Evolutionary conservation across 805 yeast genomes (phyloP), one percentile per base, ranked within the genome.

Genomic region (Citeromyces matritensis): DNA sequence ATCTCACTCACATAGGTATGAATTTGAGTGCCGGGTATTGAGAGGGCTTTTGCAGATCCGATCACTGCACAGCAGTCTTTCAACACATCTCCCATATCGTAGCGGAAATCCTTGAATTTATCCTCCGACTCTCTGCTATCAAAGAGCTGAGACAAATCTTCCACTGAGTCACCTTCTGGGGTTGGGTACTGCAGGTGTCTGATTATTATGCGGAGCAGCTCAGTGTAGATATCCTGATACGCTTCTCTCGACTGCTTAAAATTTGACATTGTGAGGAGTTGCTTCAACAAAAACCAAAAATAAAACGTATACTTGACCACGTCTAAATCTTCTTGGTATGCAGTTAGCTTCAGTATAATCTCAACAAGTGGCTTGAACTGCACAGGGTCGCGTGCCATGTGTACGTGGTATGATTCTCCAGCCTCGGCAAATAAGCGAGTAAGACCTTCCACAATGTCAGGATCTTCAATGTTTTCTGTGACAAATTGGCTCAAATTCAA

Each of bases 1-100:
- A 42, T 42, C 27, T 52, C 48, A 4, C 37, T 42, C 39, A 51
- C 46, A 10, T 50, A 53, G 30, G 47, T 33, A 40, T 69, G 69
- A 30, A 85, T 67, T 42, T 64, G 68, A 24, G 57, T 55, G 42
- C 73, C 78, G 12, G 95, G 94, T 33, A 81, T 74, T 14, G 57
- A 51, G 24, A 91, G 59, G 0, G 95, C 84, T 26, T 54, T 58
- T 7, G 68, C 55, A 3, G 93, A 63, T 1, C 97, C 97, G 27
- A 83, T 73, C 3, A 91, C 88, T 2, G 82, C 81, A 42, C 96
- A 82, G 58, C 97, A 85, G 48, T 85, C 94, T 48, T 93, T 93
- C 38, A 91, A 58, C n/a, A 88, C 95, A 50, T 91, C 97, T 25
- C 97, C 97, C 81, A 91, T 82, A 35, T 84, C 95, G 53, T 91